phyloP scores from a whole-genome alignment of 1,284 basidiomycete genomes.

The Calocybe gambosa region DNA sequence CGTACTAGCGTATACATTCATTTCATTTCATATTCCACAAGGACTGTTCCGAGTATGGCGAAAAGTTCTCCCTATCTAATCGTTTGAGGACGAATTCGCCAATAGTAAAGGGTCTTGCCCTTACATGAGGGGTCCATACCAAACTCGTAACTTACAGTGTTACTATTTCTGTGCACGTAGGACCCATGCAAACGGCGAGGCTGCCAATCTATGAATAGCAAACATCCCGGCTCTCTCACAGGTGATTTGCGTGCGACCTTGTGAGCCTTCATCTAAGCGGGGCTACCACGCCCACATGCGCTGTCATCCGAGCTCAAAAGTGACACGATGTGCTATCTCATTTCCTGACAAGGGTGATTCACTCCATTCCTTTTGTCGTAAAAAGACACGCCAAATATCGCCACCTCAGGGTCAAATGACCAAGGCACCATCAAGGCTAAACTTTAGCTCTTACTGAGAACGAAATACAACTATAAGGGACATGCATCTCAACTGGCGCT shows the following conservation, averaged over 20 bases:
- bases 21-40: neutral
- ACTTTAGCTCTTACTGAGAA: neutral
- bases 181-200: neutral
- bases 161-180: neutral
- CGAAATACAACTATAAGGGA: neutral
- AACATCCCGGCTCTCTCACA: neutral
- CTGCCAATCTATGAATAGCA: neutral
- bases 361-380: neutral
- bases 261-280: neutral
- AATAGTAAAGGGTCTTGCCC: too few relatives aligned
- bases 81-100: too few relatives aligned
- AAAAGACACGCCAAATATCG: neutral
- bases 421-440: neutral
- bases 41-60: neutral
- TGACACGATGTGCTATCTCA: conserved; percentile 2
- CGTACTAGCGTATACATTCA: too few relatives aligned
- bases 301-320: conserved; percentile 4
- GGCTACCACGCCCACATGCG: neutral
- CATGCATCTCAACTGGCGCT: neutral
- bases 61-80: neutral
- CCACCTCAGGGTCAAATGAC: neutral
- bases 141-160: neutral
- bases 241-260: conserved; percentile 1
- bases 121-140: neutral
- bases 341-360: conserved; percentile 1